Evolutionary conservation across 2,329 filamentous ascomycete genomes (phyloP), one percentile per base, ranked within the genome.

Genomic region (Xylaria sp.): DNA sequence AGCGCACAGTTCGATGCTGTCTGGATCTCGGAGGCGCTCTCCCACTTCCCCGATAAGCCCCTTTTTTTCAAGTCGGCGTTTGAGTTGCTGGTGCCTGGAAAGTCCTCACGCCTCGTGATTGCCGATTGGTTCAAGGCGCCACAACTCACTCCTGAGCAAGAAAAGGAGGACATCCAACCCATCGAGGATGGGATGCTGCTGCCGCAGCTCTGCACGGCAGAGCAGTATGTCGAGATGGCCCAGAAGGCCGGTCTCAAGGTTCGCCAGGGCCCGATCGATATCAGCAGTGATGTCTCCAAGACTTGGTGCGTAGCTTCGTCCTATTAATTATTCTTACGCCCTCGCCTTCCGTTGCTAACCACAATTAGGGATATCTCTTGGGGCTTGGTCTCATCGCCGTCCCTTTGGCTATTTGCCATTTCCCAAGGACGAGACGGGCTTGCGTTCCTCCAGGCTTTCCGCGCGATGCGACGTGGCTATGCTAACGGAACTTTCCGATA

Each of bases 161-260:
- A 82, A 65, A 78, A 81, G 48, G 79, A 79, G 55, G 86, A 89
- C 72, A 88, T 89, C 71, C 84, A 84, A 72, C 85, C 85, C 1
- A 89, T 89, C 66, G 87, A 89, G 78, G 85, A 89, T 73, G 87
- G 86, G 34, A 89, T 89, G 86, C 79, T 89, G 41, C 81, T 89
- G 20, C 87, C 87, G 6, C 84, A 85, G 6, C 79, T 89, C 23
- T 87, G 83, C 72, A 85, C 83, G 0, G 83, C 84, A 66, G 75
- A 80, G n/a, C 82, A 83, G 25, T 89, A 89, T 70, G 82, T 88
- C 25, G 72, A 81, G 18, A 74, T 85, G 61, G 87, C 86, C 15
- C 79, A 81, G 32, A 75, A 76, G 0, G 86, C 84, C 4, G 85
- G 86, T 1, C 79, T 89, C 41, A 75, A 78, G 10, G 76, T 84